These are phyloP conservation scores for Colletotrichum ledebouriae DNA, from an alignment of 2,329 filamentous ascomycete species.

Conservation along the genomic window DNA sequence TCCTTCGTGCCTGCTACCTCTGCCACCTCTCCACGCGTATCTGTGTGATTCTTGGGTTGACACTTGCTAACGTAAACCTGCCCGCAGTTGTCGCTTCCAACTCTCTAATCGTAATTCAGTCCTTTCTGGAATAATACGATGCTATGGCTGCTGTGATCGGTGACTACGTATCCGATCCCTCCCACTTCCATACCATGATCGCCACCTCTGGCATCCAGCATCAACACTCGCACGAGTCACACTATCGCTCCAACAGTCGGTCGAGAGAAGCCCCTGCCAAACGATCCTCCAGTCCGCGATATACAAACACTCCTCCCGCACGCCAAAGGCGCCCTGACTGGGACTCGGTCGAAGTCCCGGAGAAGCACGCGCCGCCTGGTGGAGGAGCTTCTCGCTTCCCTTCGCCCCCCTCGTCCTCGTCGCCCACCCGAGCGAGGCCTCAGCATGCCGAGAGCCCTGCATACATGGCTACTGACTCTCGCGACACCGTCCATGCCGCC, in stretches of 20 bases:
- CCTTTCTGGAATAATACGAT: slow-evolving; percentile 49
- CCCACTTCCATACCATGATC: slow-evolving; percentile 80
- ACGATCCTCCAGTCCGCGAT: slow-evolving; percentile 51
- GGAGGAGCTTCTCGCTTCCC: slow-evolving; percentile 64
- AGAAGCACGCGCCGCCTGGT: slow-evolving; percentile 48
- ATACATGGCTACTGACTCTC: slow-evolving; percentile 63
- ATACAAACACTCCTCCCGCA: slow-evolving; percentile 29
- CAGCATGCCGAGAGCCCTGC: slow-evolving; percentile 57
- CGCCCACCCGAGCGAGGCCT: slow-evolving; percentile 55
- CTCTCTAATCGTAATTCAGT: slow-evolving; percentile 42
- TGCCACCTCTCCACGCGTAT: neutral
- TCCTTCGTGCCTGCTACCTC: neutral
- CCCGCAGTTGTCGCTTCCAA: slow-evolving; percentile 34
- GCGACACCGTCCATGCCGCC: slow-evolving; percentile 33
- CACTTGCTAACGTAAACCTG: slow-evolving; percentile 5
- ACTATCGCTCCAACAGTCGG: slow-evolving; percentile 55
- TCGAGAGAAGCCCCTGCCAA: slow-evolving; percentile 47
- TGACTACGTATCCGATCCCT: slow-evolving; percentile 81
- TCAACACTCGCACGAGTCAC: slow-evolving; percentile 61
- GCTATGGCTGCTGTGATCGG: slow-evolving; percentile 75
- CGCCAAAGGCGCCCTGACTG: slow-evolving; percentile 39
- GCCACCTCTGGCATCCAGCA: slow-evolving; percentile 60
- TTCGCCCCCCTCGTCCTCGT: slow-evolving; percentile 68
- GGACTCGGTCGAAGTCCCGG: slow-evolving; percentile 32
- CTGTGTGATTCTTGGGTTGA: neutral